Evolutionary conservation across 345 rosid genomes (phyloP).

Genomic region (Brassica cretica): DNA sequence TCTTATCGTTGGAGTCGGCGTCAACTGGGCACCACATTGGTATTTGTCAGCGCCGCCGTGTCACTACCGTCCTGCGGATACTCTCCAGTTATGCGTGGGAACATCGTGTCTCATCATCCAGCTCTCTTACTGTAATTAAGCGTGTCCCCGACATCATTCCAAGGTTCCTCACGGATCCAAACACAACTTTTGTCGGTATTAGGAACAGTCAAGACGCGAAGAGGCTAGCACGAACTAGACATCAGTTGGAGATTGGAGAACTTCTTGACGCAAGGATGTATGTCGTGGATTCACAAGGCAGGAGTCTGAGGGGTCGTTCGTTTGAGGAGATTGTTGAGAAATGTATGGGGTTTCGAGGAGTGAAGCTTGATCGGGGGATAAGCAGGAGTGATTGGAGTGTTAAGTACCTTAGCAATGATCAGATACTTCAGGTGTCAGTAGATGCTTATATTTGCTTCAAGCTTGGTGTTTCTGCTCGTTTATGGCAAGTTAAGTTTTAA

Average conservation of each 20-base stretch:
- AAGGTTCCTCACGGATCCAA: conserved; percentile 13
- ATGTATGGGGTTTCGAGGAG: conserved; percentile 36
- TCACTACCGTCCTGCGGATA: too few relatives aligned
- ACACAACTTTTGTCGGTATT: not conserved
- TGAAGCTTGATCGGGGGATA: conserved; percentile 22
- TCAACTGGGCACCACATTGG: too few relatives aligned
- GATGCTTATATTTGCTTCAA: conserved; percentile 33
- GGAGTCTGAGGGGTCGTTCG: conserved; percentile 17
- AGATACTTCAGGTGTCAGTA: conserved; percentile 40
- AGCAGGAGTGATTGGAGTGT: conserved; percentile 46
- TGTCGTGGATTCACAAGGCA: not conserved
- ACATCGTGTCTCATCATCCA: too few relatives aligned
- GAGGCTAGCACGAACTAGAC: conserved; percentile 15
- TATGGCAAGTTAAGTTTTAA: conserved; percentile 11
- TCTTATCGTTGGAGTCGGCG: too few relatives aligned
- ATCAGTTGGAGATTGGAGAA: conserved; percentile 20
- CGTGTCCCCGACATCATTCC: conserved; percentile 24
- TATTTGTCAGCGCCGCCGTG: too few relatives aligned
- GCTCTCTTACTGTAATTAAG: too few relatives aligned
- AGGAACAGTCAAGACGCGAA: conserved; percentile 36
- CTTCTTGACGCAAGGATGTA: conserved; percentile 38
- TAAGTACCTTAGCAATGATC: conserved; percentile 19
- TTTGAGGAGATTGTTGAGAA: conserved; percentile 38
- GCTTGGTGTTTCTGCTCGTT: conserved; percentile 23
- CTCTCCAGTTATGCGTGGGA: too few relatives aligned